Evolutionary conservation across 2,329 filamentous ascomycete species (phyloP).

Genomic region (Neodidymelliopsis sp.): DNA sequence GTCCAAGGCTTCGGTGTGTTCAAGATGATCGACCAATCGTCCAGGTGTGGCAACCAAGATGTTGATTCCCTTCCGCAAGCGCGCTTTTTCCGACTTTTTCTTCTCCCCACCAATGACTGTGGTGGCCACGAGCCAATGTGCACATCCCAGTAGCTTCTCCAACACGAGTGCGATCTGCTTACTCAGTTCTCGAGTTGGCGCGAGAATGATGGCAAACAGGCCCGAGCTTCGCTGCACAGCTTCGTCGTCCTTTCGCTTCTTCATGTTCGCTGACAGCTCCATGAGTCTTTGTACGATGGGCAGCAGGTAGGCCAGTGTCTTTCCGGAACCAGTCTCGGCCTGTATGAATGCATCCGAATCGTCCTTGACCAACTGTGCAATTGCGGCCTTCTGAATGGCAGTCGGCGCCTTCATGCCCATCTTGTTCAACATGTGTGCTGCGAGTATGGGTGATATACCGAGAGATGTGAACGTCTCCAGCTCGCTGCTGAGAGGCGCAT

Average conservation of each 20-base stretch:
- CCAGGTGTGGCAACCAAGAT: constrained; percentile 95
- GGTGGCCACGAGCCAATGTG: constrained; percentile 92
- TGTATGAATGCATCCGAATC: constrained; percentile 95
- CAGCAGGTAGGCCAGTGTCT: constrained; percentile 93
- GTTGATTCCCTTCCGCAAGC: constrained; percentile 91
- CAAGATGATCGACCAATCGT: constrained; percentile 86
- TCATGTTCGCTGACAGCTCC: constrained; percentile 67
- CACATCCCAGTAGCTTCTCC: constrained; percentile 84
- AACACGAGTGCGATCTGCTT: constrained; percentile 91
- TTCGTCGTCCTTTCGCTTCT: constrained; percentile 49
- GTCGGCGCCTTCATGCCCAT: constrained; percentile 90
- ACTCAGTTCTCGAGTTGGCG: constrained; percentile 91
- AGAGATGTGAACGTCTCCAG: constrained; percentile 86
- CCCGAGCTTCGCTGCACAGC: constrained; percentile 82
- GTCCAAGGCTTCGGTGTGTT: constrained; percentile 88
- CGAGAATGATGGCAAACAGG: constrained; percentile 91
- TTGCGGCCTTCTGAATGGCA: constrained; percentile 89
- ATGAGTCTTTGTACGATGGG: constrained; percentile 91
- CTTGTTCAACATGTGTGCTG: constrained; percentile 83
- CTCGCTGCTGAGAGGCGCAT: constrained; percentile 86
- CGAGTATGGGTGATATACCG: constrained; percentile 80
- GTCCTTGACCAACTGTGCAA: constrained; percentile 79
- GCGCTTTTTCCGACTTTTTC: constrained; percentile 87
- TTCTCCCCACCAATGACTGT: constrained; percentile 78
- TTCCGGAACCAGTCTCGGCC: constrained; percentile 96